Percentiles rank a stretch among this genome's conserved stretches.
These are phyloP conservation scores for Neurospora tetrasperma DNA, from an alignment of 495 filamentous ascomycete genomes.

Conservation along the genomic window DNA sequence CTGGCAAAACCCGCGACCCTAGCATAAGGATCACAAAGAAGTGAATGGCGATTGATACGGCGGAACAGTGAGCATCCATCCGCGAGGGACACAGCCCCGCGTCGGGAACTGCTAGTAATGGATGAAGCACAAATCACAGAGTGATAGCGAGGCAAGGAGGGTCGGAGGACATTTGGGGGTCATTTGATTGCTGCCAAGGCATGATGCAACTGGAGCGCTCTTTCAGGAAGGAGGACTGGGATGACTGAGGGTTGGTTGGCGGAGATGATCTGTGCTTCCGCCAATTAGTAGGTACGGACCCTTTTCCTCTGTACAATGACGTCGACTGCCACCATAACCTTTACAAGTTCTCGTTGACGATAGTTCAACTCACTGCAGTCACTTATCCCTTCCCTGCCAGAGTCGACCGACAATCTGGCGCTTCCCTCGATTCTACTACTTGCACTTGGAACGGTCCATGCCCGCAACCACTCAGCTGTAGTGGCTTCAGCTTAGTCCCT, in stretches of 20 bases:
- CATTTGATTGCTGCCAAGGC: not conserved
- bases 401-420: not conserved
- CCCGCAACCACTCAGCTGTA: not conserved
- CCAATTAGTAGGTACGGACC: not conserved
- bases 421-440: not conserved
- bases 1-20: not conserved
- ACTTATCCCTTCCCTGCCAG: not conserved
- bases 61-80: not conserved
- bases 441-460: not conserved
- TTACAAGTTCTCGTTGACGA: not conserved
- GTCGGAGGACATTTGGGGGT: not conserved
- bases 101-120: not conserved
- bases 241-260: not conserved
- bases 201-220: not conserved
- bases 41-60: not conserved
- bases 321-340: not conserved
- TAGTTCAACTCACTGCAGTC: not conserved
- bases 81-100: not conserved
- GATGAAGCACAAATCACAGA: not conserved
- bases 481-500: not conserved
- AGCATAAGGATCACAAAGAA: not conserved
- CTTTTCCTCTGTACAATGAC: not conserved
- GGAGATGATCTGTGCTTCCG: not conserved
- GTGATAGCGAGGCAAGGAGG: not conserved
- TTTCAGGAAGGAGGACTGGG: not conserved